Evolutionary conservation across 2,329 filamentous ascomycete genomes (phyloP).

Genomic region (Phaeosphaeriaceae sp.): DNA sequence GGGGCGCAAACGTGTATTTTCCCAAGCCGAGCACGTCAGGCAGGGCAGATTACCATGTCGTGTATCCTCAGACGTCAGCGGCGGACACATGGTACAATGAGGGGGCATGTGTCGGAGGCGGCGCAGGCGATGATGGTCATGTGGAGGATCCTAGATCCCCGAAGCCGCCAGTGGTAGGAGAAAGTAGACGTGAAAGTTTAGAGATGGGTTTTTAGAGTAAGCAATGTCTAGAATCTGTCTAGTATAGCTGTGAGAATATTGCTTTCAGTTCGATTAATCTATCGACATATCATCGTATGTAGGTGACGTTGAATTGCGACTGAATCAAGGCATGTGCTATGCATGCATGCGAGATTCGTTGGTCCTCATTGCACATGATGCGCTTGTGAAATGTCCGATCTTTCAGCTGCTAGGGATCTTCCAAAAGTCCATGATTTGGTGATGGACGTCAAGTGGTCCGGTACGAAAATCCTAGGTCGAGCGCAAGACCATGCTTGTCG

Average conservation of each 20-base stretch:
- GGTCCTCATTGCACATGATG: neutral
- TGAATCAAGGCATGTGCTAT: neutral
- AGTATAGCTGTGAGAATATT: too few relatives aligned
- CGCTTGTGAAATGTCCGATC: neutral
- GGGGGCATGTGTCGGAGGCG: neutral
- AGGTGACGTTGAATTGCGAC: too few relatives aligned
- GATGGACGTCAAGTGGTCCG: neutral
- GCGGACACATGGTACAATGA: slow-evolving; percentile 6
- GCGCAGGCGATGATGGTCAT: neutral
- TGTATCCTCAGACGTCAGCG: slow-evolving; percentile 1
- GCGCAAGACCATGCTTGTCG: neutral
- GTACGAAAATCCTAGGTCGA: neutral
- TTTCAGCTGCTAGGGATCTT: neutral
- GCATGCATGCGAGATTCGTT: neutral
- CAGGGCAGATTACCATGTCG: slow-evolving; percentile 7
- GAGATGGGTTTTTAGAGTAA: too few relatives aligned
- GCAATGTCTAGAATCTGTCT: too few relatives aligned
- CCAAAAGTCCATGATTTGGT: neutral
- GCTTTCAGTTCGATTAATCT: too few relatives aligned
- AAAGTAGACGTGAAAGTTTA: neutral
- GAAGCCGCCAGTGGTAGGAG: neutral
- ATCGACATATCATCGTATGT: too few relatives aligned
- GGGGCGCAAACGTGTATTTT: slow-evolving; percentile 19
- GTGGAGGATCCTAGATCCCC: neutral
- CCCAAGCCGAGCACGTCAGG: slow-evolving; percentile 7